Evolutionary conservation across 257 asterid genomes (phyloP).

Genomic region (Nicotiana attenuata): DNA sequence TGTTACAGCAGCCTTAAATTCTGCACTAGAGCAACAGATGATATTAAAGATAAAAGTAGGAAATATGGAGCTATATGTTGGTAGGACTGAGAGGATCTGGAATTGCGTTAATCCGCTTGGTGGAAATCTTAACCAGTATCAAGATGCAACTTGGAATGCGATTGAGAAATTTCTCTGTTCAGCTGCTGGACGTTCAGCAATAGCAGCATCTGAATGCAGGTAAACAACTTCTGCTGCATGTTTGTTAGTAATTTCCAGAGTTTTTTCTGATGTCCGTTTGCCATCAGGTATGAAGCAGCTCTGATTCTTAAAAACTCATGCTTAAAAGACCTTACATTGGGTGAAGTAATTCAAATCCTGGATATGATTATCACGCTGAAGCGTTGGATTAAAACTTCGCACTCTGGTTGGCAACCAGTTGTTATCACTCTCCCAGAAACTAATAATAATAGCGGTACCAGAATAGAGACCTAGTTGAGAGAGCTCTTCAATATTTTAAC

Average conservation of each 20-base stretch:
- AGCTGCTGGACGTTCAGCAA: constrained; percentile 32
- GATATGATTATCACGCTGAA: constrained; percentile 33
- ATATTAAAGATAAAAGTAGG: constrained; percentile 27
- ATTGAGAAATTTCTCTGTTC: constrained; percentile 36
- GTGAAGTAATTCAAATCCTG: constrained; percentile 47
- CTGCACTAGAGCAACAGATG: constrained; percentile 36
- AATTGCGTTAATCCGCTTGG: constrained; percentile 42
- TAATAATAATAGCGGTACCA: constrained; percentile 1
- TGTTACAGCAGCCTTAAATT: constrained; percentile 36
- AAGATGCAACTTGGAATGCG: constrained; percentile 31
- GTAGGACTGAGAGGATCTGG: constrained; percentile 39
- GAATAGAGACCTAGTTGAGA: background rate
- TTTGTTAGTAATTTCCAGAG: background rate
- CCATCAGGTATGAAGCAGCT: constrained; percentile 55
- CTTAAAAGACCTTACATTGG: constrained; percentile 36
- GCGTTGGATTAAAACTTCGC: constrained; percentile 34
- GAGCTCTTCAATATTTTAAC: background rate
- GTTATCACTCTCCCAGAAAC: constrained; percentile 26
- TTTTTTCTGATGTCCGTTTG: background rate
- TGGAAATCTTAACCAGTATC: constrained; percentile 25
- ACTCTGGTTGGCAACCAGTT: constrained; percentile 43
- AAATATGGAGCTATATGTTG: constrained; percentile 31
- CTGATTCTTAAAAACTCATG: constrained; percentile 37
- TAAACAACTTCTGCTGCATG: constrained; percentile 8
- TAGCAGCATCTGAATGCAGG: constrained; percentile 52